Evolutionary conservation across 1,139 yeast species (phyloP).

Genomic region (Geotrichum citri-aurantii): DNA sequence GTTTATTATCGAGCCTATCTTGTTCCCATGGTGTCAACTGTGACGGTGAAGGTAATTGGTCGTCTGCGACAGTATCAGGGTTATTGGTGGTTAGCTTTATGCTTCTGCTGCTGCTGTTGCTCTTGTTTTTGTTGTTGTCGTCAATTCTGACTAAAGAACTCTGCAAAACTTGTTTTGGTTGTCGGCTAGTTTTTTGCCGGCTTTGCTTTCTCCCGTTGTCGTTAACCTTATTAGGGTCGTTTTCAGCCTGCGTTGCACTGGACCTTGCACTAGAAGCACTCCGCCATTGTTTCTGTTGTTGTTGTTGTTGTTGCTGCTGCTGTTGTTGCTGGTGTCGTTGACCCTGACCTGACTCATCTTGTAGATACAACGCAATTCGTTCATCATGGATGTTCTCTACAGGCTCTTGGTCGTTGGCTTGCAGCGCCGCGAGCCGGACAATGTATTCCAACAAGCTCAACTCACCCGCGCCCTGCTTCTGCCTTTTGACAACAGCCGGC

Average conservation of each 20-base stretch:
- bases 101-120: neutral
- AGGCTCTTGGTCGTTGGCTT: constrained; percentile 54
- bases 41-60: neutral
- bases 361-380: constrained; percentile 54
- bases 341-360: constrained; percentile 44
- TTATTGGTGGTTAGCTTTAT: neutral
- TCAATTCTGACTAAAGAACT: neutral
- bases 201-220: neutral
- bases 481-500: neutral
- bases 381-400: constrained; percentile 60
- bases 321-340: neutral
- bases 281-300: neutral
- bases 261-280: neutral
- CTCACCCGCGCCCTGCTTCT: constrained; percentile 27
- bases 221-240: neutral
- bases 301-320: too few relatives aligned
- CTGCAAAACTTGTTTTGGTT: neutral
- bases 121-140: neutral
- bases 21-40: constrained; percentile 14
- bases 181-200: neutral
- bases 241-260: neutral
- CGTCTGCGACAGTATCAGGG: neutral
- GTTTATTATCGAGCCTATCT: constrained; percentile 6
- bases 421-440: constrained; percentile 56
- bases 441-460: constrained; percentile 63